Conservation (phyloP, 805 yeast species). For the Lipomyces spencermartinsiae region DNA sequence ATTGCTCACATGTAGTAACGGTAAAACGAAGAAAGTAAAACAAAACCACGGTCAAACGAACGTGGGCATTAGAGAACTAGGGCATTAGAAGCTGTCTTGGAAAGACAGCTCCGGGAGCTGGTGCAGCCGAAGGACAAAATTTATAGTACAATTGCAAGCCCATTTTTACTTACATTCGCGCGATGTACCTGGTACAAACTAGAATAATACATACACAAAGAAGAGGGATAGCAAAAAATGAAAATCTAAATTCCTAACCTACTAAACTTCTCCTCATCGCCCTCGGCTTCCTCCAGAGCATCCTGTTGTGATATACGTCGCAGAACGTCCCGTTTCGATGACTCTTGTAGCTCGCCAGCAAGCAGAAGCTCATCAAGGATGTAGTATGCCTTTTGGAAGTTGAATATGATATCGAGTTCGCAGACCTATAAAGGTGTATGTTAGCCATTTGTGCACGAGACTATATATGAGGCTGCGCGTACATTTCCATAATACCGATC, state of each 20-base stretch:
- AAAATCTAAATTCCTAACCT: constrained; percentile 32
- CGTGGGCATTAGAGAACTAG: background rate
- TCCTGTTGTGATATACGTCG: constrained; percentile 83
- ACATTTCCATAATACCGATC: constrained; percentile 95
- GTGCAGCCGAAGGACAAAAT: background rate
- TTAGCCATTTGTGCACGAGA: background rate
- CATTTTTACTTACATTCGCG: constrained; percentile 7
- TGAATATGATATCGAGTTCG: constrained; percentile 94
- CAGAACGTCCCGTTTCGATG: constrained; percentile 78
- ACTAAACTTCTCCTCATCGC: constrained; percentile 52
- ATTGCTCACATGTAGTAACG: background rate
- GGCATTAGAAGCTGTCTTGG: background rate
- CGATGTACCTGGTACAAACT: constrained; percentile 1
- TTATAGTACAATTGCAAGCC: background rate
- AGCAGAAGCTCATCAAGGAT: constrained; percentile 86
- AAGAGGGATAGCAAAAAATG: background rate
- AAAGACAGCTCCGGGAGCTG: background rate
- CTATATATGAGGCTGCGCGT: background rate
- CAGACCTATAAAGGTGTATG: constrained; percentile 49
- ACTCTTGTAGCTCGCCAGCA: constrained; percentile 87
- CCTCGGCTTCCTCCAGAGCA: constrained; percentile 80
- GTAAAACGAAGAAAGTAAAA: constrained; percentile 13
- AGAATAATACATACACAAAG: background rate
- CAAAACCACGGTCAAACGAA: constrained; percentile 9
- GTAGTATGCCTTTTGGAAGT: constrained; percentile 91